Evolutionary conservation across 768 basidiomycete species (phyloP), one percentile per base, ranked within the genome.

Genomic region (Podaxis rugospora): DNA sequence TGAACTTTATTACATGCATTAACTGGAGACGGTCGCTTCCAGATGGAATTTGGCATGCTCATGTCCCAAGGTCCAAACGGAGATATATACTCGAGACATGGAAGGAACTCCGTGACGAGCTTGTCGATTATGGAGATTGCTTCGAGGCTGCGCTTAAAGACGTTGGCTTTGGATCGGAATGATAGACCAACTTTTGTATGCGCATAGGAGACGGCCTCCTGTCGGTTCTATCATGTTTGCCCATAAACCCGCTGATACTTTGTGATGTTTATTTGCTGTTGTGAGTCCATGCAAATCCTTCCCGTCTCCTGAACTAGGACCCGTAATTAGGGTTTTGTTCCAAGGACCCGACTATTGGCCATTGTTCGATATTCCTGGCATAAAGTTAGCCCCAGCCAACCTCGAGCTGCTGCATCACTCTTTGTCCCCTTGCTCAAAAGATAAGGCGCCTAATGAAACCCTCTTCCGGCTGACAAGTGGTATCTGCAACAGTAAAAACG

Each of bases 1-100:
- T 59, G 11, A 59, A 59, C 36, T 59, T 59, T 39, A 14, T 51
- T 13, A 52, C 37, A 10, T 21, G 49, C 50, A 42, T 59, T 16
- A 51, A 59, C 28, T 59, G 57, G 57, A 23, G 37, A 28, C 51
- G 50, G 16, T 42, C 37, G 21, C 44, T 32, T 28, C 14, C 14
- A 11, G 51, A 51, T 13, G 49, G 37, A 16, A 39, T 10, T 4
- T 59, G 57, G 57, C 36, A 40, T 3, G 50, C 57, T n/a, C 5
- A 51, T 16, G 39, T 59, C 14, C 57, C 57, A 13, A 51, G 52
- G 35, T 11, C 49, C 25, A 59, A 52, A 32, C 13, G 50, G 10
- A 39, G 37, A 16, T 51, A 59, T 18, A 14, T 59, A 21, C 23
- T n/a, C 25, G 3, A 6, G 13, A 37, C 5, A 3, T 51, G 39